Evolutionary conservation across 352 stramenopile genomes (phyloP), one percentile per base, ranked within the genome.

Genomic region (Pythium brachiatum): DNA sequence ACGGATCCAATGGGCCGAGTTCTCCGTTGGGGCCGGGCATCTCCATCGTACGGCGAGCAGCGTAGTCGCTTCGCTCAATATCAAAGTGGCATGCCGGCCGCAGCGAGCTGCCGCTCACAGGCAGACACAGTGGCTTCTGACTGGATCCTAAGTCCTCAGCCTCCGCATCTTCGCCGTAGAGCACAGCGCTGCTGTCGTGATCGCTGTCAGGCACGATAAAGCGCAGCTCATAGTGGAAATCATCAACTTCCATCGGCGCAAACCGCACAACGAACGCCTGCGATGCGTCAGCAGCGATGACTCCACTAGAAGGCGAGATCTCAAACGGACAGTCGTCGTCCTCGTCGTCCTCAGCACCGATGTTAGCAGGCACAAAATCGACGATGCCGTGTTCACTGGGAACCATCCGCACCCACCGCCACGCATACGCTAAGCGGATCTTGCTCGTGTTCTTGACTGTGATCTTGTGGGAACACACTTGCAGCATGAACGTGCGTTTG

Each of bases 21-120:
- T 97, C 87, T 9, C 89, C 90, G 9, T 78, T 74, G 31, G 96
- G 90, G 16, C 96, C 96, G 11, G 72, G 58, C 27, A 97, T 68
- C 9, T 90, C 70, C 1, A 78, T 75, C 0, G 75, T 71, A 38
- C 94, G 75, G 21, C 82, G 78, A 53, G 81, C 70, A 0, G 96
- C 62, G 41, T 98, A 98, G 44, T 98, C 88, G 31, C 84, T 96
- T 11, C 73, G 74, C 46, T 96, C 75, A 3, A 98, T 75, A 25
- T 98, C 95, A 51, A 98, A 96, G 68, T 98, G 94, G 27, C 89
- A 97, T 5, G 97, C 83, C 13, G 94, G 94, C 31, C 94, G 76
- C 13, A 92, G 74, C 3, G 92, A 95, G 25, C 66, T 72, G 26
- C 92, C 94, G 2, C 64, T 73, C 3, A 98, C 74, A 26, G 78